A percentile compares a stretch with the other conserved stretches of the same genome.
Conservation (phyloP, 1,139 yeast genomes). For the Meyerozyma elateridarum region DNA sequence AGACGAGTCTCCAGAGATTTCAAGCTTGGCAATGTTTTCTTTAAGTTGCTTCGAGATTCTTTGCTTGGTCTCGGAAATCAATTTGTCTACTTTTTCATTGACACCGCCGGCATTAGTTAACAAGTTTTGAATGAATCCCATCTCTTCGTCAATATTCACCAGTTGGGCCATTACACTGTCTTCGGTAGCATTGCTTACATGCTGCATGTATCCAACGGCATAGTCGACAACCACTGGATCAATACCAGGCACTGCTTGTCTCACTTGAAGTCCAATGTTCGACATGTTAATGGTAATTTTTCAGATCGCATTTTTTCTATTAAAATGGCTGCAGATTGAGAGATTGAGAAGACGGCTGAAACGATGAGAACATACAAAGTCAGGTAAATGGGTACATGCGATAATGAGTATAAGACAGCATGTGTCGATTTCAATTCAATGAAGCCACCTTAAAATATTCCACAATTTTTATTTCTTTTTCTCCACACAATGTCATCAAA, state of each 20-base stretch:
- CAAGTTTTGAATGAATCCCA: constrained; percentile 58
- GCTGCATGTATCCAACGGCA: constrained; percentile 84
- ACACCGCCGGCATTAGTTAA: constrained; percentile 79
- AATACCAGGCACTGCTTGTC: constrained; percentile 81
- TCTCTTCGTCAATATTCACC: constrained; percentile 61
- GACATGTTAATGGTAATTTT: constrained; percentile 31
- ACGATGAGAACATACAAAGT: too few species aligned
- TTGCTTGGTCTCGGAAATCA: constrained; percentile 42
- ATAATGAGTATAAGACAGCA: too few species aligned
- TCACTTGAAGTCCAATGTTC: constrained; percentile 61
- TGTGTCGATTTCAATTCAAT: too few species aligned
- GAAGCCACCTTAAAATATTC: too few species aligned
- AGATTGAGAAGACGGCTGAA: neutral
- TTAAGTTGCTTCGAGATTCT: constrained; percentile 53
- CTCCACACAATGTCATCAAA: too few species aligned
- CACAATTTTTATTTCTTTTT: too few species aligned
- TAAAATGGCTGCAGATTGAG: constrained; percentile 3
- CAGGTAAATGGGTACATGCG: too few species aligned
- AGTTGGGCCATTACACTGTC: constrained; percentile 80
- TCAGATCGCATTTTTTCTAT: constrained; percentile 2
- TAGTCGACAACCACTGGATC: constrained; percentile 91
- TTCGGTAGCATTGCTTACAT: constrained; percentile 66
- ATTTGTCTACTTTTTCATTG: constrained; percentile 45
- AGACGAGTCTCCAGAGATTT: constrained; percentile 71
- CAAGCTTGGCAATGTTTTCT: constrained; percentile 68